Base-by-base conservation (phyloP, 2,329 filamentous ascomycete genomes). In the Fusarium proliferatum region DNA sequence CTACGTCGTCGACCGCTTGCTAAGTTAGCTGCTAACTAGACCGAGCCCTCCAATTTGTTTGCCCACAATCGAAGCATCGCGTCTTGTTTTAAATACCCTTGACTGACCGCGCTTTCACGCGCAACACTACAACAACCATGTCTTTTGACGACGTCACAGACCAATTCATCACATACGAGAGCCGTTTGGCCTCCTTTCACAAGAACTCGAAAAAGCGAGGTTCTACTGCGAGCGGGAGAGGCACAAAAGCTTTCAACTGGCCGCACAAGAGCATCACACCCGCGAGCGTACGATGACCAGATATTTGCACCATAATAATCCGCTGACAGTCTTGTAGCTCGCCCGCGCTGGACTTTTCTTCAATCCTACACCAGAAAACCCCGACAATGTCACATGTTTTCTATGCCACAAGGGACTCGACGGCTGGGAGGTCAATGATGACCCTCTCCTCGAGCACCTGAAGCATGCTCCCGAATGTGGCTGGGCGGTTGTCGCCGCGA, bases 321-420 rank as follows among this genome's bases (percentile, higher is more conserved):
- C 67, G 61, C 74, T 81, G 59, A 83, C 75, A n/a, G 10, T 38
- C 46, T 53, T 53, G 49, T 80, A 97, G 93, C 91, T 99, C 77
- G 96, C 96, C 9, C 91, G 90, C 79, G 96, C 96, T 64, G 96
- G 96, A 42, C 97, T 99, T 84, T 96, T 92, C 84, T 98, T 94
- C 84, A 89, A 91, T 69, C 96, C 96, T 4, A 90, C 89, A 19
- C 86, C 89, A 58, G 88, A 90, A 52, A 93, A 91, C 78, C 92
- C 92, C 42, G 96, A 99, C 82, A 98, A 98, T 81, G 94, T 94
- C 53, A 89, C 90, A 75, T 99, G 96, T 82, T 98, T 97, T 82
- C 87, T 95, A 42, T 99, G 96, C 84, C 86, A 90, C 71, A 93
- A 94, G 80, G 90, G 92, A 62, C 88, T 99, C 17, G 95, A 97